Base-by-base conservation (phyloP, 352 stramenopile genomes). In the Pythium dissotocum region DNA sequence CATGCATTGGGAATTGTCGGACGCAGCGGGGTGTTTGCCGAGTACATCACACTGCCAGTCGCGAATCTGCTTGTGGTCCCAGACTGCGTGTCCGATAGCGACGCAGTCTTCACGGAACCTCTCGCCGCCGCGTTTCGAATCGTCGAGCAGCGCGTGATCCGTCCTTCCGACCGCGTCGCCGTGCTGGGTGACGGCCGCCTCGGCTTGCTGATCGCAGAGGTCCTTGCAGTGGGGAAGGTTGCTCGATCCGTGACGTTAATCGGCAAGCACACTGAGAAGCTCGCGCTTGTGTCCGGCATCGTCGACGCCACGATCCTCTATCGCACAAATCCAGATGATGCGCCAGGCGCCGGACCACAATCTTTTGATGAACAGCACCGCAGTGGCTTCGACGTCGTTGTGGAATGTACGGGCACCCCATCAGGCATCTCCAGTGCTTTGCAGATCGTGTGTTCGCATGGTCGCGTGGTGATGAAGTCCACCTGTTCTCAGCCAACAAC, bases 111-210 rank as follows among this genome's bases (percentile, higher is more conserved):
- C 51, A 73, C 75, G 0, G 87, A 95, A 71, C 87, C 87, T 6
- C 66, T 95, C 30, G 87, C 85, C 1, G 87, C 87, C 0, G 85
- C 85, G 2, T 93, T 79, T 75, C 76, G 85, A 9, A 76, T 95
- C 59, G 52, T 88, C 9, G 85, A 95, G 73, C 84, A 93, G 71
- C 59, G 70, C 18, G 55, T 90, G 28, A 75, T 89, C 6, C 30
- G 61, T 13, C 63, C 70, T 16, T 77, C 70, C 6, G 80, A 90
- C 58, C 58, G 67, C 12, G 85, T 91, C 24, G 82, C 78, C 8
- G 83, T 94, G 55, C 61, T 94, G 2, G 87, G 87, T 28, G 87
- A 95, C 75, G 87, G 87, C 4, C 88, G 88, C 40, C 67, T 95
- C 13, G 87, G 87, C 13, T 68, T 95, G 13, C 79, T 91, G 46